Conservation (phyloP, 129 eudicot genomes). For the Flaveria brownii region DNA sequence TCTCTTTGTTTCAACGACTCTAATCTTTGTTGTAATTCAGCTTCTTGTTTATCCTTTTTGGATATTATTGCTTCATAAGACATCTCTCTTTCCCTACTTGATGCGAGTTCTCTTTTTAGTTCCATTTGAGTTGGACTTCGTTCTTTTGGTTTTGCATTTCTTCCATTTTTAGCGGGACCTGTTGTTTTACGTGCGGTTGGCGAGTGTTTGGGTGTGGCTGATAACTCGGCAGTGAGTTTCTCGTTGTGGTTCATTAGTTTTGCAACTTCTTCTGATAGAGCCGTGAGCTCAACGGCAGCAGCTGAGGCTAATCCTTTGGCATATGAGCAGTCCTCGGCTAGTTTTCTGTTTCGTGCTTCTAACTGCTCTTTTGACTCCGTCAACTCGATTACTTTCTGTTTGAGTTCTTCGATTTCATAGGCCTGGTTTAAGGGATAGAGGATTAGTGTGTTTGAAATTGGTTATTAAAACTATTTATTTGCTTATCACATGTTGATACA, state of each 20-base stretch:
- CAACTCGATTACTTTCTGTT: conserved; percentile 51
- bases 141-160: conserved; percentile 58
- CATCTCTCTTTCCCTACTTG: conserved; percentile 73
- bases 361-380: conserved; percentile 62
- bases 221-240: conserved; percentile 43
- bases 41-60: conserved; percentile 68
- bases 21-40: conserved; percentile 62
- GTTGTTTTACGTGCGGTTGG: conserved; percentile 50
- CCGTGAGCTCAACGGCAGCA: conserved; percentile 92
- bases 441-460: neutral
- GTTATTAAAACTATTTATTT: neutral
- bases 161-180: conserved; percentile 51
- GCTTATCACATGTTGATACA: neutral
- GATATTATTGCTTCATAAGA: conserved; percentile 65
- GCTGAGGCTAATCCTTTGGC: conserved; percentile 99
- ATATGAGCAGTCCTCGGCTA: conserved; percentile 89
- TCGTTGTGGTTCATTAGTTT: conserved; percentile 96
- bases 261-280: conserved; percentile 87
- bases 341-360: conserved; percentile 73
- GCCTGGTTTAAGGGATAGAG: conserved; percentile 37
- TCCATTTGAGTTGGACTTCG: conserved; percentile 55
- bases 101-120: conserved; percentile 69
- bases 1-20: conserved; percentile 90
- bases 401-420: conserved; percentile 70
- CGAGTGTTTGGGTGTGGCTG: conserved; percentile 55